phyloP scores from a whole-genome alignment of 345 rosid genomes.

The Eucalyptus erythrocorys region DNA sequence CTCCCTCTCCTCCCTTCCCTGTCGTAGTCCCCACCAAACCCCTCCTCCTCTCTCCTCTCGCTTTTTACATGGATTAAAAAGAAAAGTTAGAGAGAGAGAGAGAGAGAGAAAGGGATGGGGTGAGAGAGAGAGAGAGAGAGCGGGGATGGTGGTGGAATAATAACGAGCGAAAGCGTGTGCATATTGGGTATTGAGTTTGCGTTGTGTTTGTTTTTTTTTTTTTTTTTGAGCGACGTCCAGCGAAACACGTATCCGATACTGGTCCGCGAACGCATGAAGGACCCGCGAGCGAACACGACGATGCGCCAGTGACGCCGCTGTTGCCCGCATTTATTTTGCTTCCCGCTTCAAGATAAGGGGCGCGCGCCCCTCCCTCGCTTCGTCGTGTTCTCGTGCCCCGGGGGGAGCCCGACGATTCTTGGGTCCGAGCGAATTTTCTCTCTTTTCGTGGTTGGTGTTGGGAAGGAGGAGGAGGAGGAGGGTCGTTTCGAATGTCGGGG shows the following conservation, averaged over 20 bases:
- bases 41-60: neutral
- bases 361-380: neutral
- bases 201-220: neutral
- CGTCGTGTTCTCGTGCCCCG: neutral
- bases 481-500: constrained; percentile 25
- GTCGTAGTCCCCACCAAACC: neutral
- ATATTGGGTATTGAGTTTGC: neutral
- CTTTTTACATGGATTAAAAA: neutral
- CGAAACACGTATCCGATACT: constrained; percentile 30
- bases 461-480: neutral
- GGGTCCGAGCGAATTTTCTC: neutral
- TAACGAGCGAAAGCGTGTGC: neutral
- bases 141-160: neutral
- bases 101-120: neutral
- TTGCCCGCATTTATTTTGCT: neutral
- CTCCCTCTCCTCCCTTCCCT: neutral
- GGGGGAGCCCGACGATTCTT: neutral
- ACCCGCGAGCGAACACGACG: constrained; percentile 22
- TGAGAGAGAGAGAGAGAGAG: too few species aligned
- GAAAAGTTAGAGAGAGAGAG: neutral
- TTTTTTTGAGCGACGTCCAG: neutral
- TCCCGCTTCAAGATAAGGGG: neutral
- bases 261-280: constrained; percentile 47
- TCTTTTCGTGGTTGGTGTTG: neutral
- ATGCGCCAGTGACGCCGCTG: neutral